Percentiles rank a stretch among this genome's conserved stretches.
phyloP scores from a whole-genome alignment of 345 rosid species.

The Linum trigynum region DNA sequence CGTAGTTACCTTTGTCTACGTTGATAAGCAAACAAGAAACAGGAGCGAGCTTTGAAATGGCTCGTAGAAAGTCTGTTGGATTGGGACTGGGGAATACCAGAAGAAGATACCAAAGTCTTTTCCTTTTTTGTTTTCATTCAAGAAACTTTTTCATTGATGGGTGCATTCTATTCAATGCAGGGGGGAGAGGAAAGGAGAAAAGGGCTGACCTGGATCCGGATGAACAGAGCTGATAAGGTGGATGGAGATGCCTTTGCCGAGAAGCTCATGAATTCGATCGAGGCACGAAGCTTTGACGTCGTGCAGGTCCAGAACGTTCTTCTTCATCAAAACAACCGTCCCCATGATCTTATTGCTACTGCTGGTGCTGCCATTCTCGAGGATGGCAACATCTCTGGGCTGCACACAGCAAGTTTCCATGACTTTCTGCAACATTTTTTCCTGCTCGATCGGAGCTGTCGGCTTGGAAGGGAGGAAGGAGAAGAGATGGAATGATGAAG shows the following conservation, averaged over 20 bases:
- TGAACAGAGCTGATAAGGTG: constrained; percentile 46
- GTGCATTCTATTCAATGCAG: neutral
- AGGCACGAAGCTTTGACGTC: constrained; percentile 57
- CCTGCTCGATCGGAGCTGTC: neutral
- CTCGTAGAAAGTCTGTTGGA: too few relatives aligned
- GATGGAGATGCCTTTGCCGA: constrained; percentile 54
- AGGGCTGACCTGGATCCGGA: constrained; percentile 45
- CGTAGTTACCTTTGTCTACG: too few relatives aligned
- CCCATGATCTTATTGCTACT: constrained; percentile 36
- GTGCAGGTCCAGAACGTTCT: constrained; percentile 52
- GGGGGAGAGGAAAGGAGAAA: neutral
- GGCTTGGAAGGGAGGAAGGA: neutral
- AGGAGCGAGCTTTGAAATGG: too few relatives aligned
- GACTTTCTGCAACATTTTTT: constrained; percentile 20
- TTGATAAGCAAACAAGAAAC: too few relatives aligned
- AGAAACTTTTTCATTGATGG: too few relatives aligned
- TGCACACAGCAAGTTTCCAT: constrained; percentile 32
- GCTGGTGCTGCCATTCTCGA: neutral
- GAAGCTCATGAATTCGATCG: constrained; percentile 57
- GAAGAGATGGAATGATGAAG: neutral
- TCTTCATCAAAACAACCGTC: constrained; percentile 60
- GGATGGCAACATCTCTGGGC: constrained; percentile 15
- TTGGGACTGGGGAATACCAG: too few relatives aligned
- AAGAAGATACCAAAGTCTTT: too few relatives aligned
- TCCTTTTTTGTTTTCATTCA: too few relatives aligned